Base-by-base conservation (phyloP, 257 asterid species). In the Craterostigma plantagineum region DNA sequence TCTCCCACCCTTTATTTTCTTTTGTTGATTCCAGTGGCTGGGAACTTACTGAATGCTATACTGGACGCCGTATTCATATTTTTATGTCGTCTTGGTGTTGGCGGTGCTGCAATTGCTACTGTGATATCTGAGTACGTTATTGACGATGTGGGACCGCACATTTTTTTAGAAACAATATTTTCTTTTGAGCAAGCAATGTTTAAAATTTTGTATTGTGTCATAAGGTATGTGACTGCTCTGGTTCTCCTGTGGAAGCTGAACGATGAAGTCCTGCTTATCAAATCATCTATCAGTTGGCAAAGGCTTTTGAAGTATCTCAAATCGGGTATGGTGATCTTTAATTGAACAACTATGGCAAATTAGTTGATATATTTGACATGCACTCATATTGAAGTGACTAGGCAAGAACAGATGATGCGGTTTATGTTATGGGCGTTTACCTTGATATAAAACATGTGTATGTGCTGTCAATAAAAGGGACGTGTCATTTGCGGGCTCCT, bases 101-200 rank as follows among this genome's bases (percentile, higher is more conserved):
- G 80, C 38, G 98, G 98, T 51, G 95, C 98, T 51, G 95, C 98
- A 41, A 65, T 68, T 68, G 77, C 95, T 56, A 77, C 85, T 42
- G 95, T 82, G 73, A 78, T 72, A 57, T 82, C 95, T 66, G 98
- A 87, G 98, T 82, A 87, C 55, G 95, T 82, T 68, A 34, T 49
- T 38, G 67, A 85, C 30, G 30, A 23, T 85, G 92, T 75, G 93
- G 87, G 77, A n/a, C n/a, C n/a, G n/a, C 58, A 18, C 56, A 37
- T 40, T 23, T 41, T 53, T 49, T 33, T 41, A 44, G 37, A 16
- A 33, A 41, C 13, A 45, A 40, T 14, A 34, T 12, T 1, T 2
- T 3, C 14, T 12, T 12, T 14, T 12, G 47, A 51, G 34, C 34
- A 35, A 3, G 42, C 23, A 33, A 48, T 11, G 45, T 40, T 63